Percentiles rank a stretch among this genome's conserved stretches.
Conservation (phyloP, 129 eudicot genomes). For the Tagetes patula region DNA sequence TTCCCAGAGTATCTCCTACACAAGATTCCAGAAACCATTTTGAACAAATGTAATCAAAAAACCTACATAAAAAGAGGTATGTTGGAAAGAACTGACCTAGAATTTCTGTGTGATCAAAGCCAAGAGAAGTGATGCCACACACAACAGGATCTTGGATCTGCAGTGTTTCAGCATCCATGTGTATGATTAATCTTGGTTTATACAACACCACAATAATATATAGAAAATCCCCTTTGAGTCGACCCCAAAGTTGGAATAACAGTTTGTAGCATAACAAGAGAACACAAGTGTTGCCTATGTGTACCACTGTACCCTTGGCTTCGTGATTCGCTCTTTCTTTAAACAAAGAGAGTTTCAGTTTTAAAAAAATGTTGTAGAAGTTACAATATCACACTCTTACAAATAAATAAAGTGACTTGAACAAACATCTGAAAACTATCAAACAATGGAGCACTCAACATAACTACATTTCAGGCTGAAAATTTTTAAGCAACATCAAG, state of each 20-base stretch:
- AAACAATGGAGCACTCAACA: not conserved
- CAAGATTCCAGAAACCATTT: conserved; percentile 3
- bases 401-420: not conserved
- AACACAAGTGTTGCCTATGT: not conserved
- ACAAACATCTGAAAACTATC: not conserved
- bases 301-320: conserved; percentile 8
- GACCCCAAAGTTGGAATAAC: conserved; percentile 11
- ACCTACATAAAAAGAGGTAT: conserved; percentile 2
- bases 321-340: not conserved
- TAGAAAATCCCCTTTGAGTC: not conserved
- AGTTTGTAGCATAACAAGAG: not conserved
- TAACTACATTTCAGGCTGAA: not conserved
- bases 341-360: not conserved
- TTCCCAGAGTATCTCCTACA: conserved; percentile 69
- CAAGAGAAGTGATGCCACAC: conserved; percentile 90
- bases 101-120: conserved; percentile 87
- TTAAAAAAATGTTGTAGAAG: not conserved
- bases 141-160: conserved; percentile 84
- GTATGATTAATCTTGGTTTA: conserved; percentile 19
- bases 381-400: not conserved
- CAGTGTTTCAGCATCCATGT: conserved; percentile 20
- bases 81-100: conserved; percentile 53
- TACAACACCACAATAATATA: not conserved
- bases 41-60: not conserved
- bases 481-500: not conserved